Conservation (phyloP, 2,329 filamentous ascomycete genomes). For the Dothistroma pini region DNA sequence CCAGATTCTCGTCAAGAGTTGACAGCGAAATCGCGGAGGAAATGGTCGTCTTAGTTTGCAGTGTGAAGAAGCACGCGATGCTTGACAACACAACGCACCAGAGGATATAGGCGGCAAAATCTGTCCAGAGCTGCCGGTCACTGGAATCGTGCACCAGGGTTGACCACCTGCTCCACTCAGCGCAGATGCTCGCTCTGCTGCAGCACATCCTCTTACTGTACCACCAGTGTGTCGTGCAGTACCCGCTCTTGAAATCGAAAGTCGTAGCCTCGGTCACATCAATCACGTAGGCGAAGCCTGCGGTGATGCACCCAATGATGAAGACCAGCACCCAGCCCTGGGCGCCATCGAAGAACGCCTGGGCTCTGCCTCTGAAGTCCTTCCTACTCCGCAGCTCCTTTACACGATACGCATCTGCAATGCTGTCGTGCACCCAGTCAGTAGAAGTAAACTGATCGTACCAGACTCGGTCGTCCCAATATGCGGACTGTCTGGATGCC, state of each 20-base stretch:
- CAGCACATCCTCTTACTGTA: conserved; percentile 68
- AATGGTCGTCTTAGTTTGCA: conserved; percentile 90
- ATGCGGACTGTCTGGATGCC: conserved; percentile 63
- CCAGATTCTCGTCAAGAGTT: conserved; percentile 90
- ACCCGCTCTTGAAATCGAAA: conserved; percentile 89
- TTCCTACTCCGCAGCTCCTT: conserved; percentile 77
- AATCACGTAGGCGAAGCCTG: conserved; percentile 80
- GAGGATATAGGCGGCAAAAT: conserved; percentile 71
- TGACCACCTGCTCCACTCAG: conserved; percentile 63
- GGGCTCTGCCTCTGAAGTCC: conserved; percentile 76
- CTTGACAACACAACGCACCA: conserved; percentile 68
- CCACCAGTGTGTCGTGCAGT: conserved; percentile 69
- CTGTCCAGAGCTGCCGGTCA: conserved; percentile 57
- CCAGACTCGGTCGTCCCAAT: conserved; percentile 85
- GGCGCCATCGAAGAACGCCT: conserved; percentile 74
- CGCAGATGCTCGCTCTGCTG: conserved; percentile 51
- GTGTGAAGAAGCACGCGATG: conserved; percentile 71
- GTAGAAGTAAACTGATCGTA: conserved; percentile 98
- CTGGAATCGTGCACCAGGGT: conserved; percentile 52
- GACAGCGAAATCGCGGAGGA: conserved; percentile 82
- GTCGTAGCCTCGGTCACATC: conserved; percentile 80
- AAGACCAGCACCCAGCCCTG: conserved; percentile 95
- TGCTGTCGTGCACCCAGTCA: conserved; percentile 97
- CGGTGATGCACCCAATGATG: conserved; percentile 81
- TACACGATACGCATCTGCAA: conserved; percentile 86